Base-by-base conservation (phyloP, 345 rosid genomes). In the Populus nigra region DNA sequence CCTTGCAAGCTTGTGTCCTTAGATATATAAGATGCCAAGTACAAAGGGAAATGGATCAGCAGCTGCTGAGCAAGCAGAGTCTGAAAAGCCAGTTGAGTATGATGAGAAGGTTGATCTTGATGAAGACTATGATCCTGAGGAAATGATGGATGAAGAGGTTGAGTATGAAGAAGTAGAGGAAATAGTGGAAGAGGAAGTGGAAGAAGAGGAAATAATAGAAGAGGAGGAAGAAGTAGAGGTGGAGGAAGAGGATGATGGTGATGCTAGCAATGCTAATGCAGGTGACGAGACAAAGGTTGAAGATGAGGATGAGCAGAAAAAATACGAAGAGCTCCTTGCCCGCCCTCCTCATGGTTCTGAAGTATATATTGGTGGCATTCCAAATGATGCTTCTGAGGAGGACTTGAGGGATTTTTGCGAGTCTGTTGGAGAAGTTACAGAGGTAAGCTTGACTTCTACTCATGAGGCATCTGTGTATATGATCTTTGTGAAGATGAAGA, bases 321-420 rank as follows among this genome's bases (percentile, higher is more conserved):
- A 74, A 77, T 91, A 86, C 79, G 89, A 47, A 29, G 91, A 93
- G 76, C 98, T 95, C 68, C 84, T 95, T n/a, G 83, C 96, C 12
- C 93, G 86, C 79, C 99, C 99, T 76, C 92, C 98, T 25, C 99
- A 93, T 83, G 98, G 97, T 41, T 91, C 99, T 47, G 94, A 93
- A 87, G 92, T 93, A 65, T 95, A 92, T 78, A 84, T 95, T 8
- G 98, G 99, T 41, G 91, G 96, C 25, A 86, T 95, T 83, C 97
- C 96, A 74, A 85, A 84, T 68, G 89, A 90, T 85, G 86, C 88
- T 78, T 79, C 94, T 68, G 93, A 95, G 78, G 88, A 88, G 25
- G 97, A 95, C 66, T 79, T 93, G 77, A 90, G 82, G 83, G 74
- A 80, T 73, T 90, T 95, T 77, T 95, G 97, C 75, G 90, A 90